phyloP scores from a whole-genome alignment of 495 filamentous ascomycete genomes.

The Pyronema domesticum region DNA sequence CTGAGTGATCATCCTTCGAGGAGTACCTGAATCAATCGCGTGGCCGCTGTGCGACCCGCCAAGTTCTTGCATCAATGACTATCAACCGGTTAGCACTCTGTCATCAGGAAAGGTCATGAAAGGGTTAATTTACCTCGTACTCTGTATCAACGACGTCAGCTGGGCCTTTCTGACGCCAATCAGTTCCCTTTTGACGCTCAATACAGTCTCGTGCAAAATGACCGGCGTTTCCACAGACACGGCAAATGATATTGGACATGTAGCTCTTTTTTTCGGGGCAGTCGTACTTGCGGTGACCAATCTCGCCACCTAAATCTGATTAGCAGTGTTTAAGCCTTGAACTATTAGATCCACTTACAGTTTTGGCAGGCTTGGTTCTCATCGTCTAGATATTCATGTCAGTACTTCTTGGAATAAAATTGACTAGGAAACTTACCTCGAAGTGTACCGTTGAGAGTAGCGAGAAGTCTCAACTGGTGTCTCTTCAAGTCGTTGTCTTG shows the following conservation, averaged over 20 bases:
- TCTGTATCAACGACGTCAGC: constrained; percentile 83
- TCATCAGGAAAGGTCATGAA: not conserved
- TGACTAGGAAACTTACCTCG: constrained; percentile 28
- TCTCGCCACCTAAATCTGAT: constrained; percentile 43
- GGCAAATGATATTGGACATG: constrained; percentile 94
- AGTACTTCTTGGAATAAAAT: not conserved
- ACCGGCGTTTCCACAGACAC: constrained; percentile 83
- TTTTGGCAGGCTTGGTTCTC: constrained; percentile 99
- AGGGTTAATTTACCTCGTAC: constrained; percentile 52
- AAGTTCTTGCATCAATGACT: constrained; percentile 94
- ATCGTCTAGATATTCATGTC: constrained; percentile 39
- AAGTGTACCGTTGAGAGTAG: constrained; percentile 91
- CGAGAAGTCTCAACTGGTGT: constrained; percentile 92
- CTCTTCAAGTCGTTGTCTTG: constrained; percentile 96
- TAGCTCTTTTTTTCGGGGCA: constrained; percentile 93
- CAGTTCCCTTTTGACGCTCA: constrained; percentile 68
- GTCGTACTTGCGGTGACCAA: constrained; percentile 96
- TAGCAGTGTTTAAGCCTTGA: constrained; percentile 2
- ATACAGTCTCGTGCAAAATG: constrained; percentile 89
- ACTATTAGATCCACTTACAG: constrained; percentile 31
- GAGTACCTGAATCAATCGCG: constrained; percentile 34
- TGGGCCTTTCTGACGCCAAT: constrained; percentile 55
- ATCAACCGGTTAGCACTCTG: constrained; percentile 25
- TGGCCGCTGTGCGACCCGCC: constrained; percentile 47
- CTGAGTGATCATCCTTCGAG: constrained; percentile 56